Evolutionary conservation across 176 grass and related monocot genomes (phyloP).

Genomic region (Carex littledalei): DNA sequence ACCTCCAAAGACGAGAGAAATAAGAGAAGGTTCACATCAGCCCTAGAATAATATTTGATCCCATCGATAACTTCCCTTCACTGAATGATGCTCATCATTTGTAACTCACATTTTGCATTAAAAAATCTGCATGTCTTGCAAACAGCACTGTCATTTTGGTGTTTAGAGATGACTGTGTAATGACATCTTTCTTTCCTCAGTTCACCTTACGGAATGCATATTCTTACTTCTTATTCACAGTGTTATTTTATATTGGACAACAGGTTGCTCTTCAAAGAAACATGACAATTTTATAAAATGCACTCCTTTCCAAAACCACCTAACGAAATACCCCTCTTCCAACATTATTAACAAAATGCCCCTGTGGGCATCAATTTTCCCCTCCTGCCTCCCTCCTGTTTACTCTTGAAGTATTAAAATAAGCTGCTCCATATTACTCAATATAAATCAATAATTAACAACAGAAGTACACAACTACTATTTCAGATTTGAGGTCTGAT

Average conservation of each 20-base stretch:
- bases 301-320: too few relatives aligned
- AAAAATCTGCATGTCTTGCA: not conserved
- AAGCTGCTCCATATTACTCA: too few relatives aligned
- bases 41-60: not conserved
- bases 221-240: not conserved
- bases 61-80: not conserved
- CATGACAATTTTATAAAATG: too few relatives aligned
- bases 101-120: not conserved
- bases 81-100: not conserved
- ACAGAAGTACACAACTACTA: too few relatives aligned
- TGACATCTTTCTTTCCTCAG: not conserved
- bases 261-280: not conserved
- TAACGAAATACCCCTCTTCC: too few relatives aligned
- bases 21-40: not conserved
- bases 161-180: not conserved
- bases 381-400: too few relatives aligned
- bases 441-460: too few relatives aligned
- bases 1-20: not conserved
- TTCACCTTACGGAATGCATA: not conserved
- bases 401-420: too few relatives aligned
- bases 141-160: not conserved
- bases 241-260: not conserved
- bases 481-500: too few relatives aligned
- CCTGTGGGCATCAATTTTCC: too few relatives aligned
- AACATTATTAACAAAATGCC: too few relatives aligned